A percentile compares a stretch with the other conserved stretches of the same genome.
Evolutionary conservation across 2,329 filamentous ascomycete genomes (phyloP).

Genomic region (Botryotinia narcissicola): DNA sequence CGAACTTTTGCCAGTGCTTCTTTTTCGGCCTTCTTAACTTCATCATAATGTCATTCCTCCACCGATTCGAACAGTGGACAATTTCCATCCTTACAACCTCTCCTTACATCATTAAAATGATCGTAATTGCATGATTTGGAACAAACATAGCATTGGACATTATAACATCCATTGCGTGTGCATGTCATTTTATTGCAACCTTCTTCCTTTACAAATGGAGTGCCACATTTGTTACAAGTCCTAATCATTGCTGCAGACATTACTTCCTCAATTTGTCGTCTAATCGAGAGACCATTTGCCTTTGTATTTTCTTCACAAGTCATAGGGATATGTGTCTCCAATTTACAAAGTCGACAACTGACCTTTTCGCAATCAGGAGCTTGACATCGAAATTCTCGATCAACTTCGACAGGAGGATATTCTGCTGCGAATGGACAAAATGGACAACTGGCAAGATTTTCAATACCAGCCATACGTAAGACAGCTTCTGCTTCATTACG

Average conservation of each 20-base stretch:
- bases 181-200: conserved; percentile 88
- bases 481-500: conserved; percentile 68
- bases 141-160: conserved; percentile 69
- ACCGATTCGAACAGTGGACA: conserved; percentile 67
- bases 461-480: conserved; percentile 66
- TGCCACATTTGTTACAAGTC: conserved; percentile 64
- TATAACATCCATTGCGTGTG: conserved; percentile 49
- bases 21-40: conserved; percentile 61
- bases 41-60: conserved; percentile 59
- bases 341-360: conserved; percentile 67
- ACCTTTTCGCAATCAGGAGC: conserved; percentile 61
- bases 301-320: conserved; percentile 65
- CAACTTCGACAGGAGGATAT: conserved; percentile 61
- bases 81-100: conserved; percentile 50
- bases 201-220: conserved; percentile 69
- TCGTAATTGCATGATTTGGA: conserved; percentile 61
- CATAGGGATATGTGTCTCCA: conserved; percentile 67
- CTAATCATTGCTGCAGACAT: conserved; percentile 79
- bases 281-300: conserved; percentile 58
- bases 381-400: conserved; percentile 72
- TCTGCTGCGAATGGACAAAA: conserved; percentile 81
- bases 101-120: conserved; percentile 61
- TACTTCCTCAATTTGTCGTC: conserved; percentile 75
- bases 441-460: conserved; percentile 72
- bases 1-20: conserved; percentile 54